Percentiles rank a stretch among this genome's conserved stretches.
Conservation (phyloP, 345 rosid species). For the Heritiera littoralis region DNA sequence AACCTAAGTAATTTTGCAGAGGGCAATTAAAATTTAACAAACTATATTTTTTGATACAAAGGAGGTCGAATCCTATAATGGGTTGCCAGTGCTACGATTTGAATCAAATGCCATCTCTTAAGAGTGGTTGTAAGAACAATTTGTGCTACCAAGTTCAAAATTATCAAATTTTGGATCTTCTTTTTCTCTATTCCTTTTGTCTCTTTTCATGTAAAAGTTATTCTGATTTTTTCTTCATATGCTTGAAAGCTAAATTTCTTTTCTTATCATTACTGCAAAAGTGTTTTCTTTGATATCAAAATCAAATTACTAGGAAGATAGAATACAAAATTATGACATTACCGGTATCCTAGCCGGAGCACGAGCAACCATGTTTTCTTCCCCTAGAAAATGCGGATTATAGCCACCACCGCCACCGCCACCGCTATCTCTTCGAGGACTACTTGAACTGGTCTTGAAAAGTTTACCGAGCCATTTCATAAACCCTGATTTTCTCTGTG, state of each 20-base stretch:
- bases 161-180: too few relatives aligned
- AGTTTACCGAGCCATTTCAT: conserved; percentile 93
- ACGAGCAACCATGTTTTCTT: conserved; percentile 74
- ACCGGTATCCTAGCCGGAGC: conserved; percentile 69
- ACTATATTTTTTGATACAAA: too few relatives aligned
- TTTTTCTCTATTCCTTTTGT: background rate
- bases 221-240: background rate
- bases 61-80: too few relatives aligned
- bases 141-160: too few relatives aligned
- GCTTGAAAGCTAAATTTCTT: background rate
- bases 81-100: too few relatives aligned
- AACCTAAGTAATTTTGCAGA: too few relatives aligned
- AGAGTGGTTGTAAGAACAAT: too few relatives aligned
- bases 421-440: conserved; percentile 35
- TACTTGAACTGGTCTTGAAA: conserved; percentile 59
- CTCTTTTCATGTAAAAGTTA: background rate
- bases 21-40: too few relatives aligned
- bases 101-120: too few relatives aligned
- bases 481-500: conserved; percentile 79
- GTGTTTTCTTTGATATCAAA: background rate
- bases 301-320: background rate
- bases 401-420: conserved; percentile 36
- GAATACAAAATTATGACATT: conserved; percentile 15
- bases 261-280: background rate
- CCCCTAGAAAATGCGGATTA: conserved; percentile 72